Evolutionary conservation across 208 protist species (phyloP).

Genomic region (Leishmania lainsoni): DNA sequence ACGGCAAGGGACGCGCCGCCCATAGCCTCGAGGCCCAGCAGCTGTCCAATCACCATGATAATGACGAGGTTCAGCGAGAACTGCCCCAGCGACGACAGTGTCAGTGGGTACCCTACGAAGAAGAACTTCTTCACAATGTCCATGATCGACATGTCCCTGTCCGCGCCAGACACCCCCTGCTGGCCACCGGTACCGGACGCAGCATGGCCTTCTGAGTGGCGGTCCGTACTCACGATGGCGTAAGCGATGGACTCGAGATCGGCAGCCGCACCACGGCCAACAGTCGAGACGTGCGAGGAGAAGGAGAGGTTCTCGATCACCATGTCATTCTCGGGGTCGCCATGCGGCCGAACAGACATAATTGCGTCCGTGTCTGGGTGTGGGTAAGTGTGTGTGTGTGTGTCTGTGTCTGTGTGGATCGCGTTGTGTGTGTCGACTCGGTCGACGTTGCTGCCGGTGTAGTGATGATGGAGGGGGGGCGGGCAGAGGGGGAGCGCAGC

Average conservation of each 20-base stretch:
- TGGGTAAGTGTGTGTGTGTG: neutral
- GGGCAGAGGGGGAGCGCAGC: neutral
- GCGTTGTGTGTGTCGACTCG: neutral
- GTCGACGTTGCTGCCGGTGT: neutral
- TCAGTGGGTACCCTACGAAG: constrained; percentile 66
- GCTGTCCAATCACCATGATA: constrained; percentile 61
- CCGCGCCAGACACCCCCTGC: constrained; percentile 13
- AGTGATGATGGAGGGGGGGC: neutral
- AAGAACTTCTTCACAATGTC: constrained; percentile 68
- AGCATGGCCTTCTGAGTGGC: constrained; percentile 13
- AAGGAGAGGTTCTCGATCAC: constrained; percentile 48
- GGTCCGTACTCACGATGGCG: constrained; percentile 18
- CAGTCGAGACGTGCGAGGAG: constrained; percentile 27
- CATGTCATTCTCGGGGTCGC: constrained; percentile 30
- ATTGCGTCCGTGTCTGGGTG: neutral
- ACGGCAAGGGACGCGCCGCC: constrained; percentile 75
- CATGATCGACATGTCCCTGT: constrained; percentile 31
- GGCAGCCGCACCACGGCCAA: constrained; percentile 20
- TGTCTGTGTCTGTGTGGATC: neutral
- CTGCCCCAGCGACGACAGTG: constrained; percentile 64
- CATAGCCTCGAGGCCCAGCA: constrained; percentile 64
- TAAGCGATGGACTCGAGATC: constrained; percentile 36
- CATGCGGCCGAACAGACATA: constrained; percentile 13
- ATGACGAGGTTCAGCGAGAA: constrained; percentile 80
- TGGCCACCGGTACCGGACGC: constrained; percentile 4